Percentiles rank a stretch among this genome's conserved stretches.
phyloP scores from a whole-genome alignment of 2,329 filamentous ascomycete genomes.

The Lachnum nothofagi region DNA sequence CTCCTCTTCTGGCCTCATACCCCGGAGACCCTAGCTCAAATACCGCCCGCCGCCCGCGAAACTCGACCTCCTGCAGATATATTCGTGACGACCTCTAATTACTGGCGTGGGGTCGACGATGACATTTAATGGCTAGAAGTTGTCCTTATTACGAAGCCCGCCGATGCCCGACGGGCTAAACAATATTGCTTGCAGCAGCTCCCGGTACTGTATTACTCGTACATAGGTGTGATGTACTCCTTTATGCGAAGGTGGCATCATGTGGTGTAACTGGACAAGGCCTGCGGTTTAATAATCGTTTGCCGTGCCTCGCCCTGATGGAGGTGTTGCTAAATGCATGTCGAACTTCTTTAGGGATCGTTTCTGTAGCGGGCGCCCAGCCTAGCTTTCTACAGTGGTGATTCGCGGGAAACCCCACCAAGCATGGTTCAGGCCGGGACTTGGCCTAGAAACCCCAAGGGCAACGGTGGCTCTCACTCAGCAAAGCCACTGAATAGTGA shows the following conservation, averaged over 20 bases:
- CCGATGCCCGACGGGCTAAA: background rate
- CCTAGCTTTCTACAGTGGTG: background rate
- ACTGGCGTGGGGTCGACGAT: constrained; percentile 4
- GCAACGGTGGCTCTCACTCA: background rate
- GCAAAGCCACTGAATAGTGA: too few relatives aligned
- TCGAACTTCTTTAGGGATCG: constrained; percentile 11
- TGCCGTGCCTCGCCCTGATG: background rate
- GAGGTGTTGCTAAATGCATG: constrained; percentile 7
- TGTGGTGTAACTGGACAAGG: background rate
- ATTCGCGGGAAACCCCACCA: constrained; percentile 9
- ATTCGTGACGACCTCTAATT: constrained; percentile 3
- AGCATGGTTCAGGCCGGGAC: background rate
- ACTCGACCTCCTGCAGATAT: background rate
- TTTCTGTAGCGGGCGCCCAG: constrained; percentile 12
- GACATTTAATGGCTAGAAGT: too few relatives aligned
- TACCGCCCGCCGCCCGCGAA: background rate
- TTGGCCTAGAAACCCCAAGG: background rate
- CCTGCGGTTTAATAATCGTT: background rate
- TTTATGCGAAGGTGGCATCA: background rate
- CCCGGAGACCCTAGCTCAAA: background rate
- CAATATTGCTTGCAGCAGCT: background rate
- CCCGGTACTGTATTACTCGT: background rate
- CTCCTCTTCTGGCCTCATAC: constrained; percentile 3
- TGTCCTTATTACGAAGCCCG: background rate
- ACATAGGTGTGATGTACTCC: background rate